A percentile compares a stretch with the other conserved stretches of the same genome.
Evolutionary conservation across 2,329 filamentous ascomycete genomes (phyloP).

Genomic region (Colletotrichum endophyticum): DNA sequence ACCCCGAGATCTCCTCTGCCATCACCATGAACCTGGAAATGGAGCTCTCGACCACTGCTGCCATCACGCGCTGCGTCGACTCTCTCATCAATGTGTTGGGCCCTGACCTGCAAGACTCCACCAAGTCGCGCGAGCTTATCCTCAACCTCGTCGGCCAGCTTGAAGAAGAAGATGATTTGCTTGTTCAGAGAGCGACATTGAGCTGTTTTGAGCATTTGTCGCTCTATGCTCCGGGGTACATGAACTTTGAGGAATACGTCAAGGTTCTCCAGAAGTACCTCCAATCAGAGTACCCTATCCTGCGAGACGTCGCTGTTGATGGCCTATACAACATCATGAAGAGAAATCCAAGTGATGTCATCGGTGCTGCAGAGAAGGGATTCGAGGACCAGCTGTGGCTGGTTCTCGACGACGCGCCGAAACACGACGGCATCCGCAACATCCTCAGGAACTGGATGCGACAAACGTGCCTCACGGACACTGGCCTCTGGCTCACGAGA

Average conservation of each 20-base stretch:
- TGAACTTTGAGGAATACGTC: constrained; percentile 86
- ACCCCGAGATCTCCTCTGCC: constrained; percentile 78
- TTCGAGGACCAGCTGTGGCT: constrained; percentile 94
- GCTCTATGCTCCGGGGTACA: constrained; percentile 86
- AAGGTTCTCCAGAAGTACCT: constrained; percentile 80
- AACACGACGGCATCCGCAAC: constrained; percentile 81
- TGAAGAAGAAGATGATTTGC: constrained; percentile 65
- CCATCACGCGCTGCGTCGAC: constrained; percentile 87
- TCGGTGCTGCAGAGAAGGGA: constrained; percentile 74
- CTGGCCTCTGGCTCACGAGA: constrained; percentile 83
- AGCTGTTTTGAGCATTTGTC: constrained; percentile 90
- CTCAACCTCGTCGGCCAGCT: constrained; percentile 86
- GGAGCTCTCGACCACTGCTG: constrained; percentile 80
- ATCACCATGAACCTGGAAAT: constrained; percentile 91
- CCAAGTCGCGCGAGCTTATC: constrained; percentile 90
- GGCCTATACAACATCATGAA: constrained; percentile 96
- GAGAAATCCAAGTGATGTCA: constrained; percentile 82
- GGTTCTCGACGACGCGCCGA: constrained; percentile 77
- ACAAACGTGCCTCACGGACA: constrained; percentile 83
- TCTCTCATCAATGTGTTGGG: constrained; percentile 97
- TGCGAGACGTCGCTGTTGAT: constrained; percentile 83
- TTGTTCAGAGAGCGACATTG: constrained; percentile 78
- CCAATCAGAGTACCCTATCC: constrained; percentile 68
- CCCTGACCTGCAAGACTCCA: constrained; percentile 90
- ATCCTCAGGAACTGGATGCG: constrained; percentile 93